Base-by-base conservation (phyloP, 192 early-diverging fungal genomes). In the Geranomyces variabilis region DNA sequence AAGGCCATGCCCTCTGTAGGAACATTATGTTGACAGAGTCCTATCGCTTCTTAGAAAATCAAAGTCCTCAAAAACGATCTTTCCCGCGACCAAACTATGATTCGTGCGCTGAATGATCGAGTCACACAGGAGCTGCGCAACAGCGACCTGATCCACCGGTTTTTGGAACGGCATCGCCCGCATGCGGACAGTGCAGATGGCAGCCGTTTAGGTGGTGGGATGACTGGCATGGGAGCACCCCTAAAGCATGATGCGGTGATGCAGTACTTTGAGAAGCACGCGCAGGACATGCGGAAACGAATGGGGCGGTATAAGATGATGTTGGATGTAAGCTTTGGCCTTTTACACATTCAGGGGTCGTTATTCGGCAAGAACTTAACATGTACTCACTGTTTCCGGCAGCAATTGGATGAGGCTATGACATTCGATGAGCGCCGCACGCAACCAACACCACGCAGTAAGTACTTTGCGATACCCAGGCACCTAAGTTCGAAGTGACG, bases 271-370 rank as follows among this genome's bases (percentile, higher is more conserved):
- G 57, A 51, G 13, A 71, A 74, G 17, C 43, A 78, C 43, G 78
- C 81, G 28, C 55, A 79, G 34, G 58, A 22, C 8, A 55, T 82
- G 28, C 77, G 79, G 44, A 59, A 69, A 53, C 46, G 75, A 28
- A 76, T 82, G 68, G 77, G 79, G 61, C 57, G 43, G 36, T 82
- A 82, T 36, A 67, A 77, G 12, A 74, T 79, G 65, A 70, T 63
- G 14, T 79, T 81, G 45, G 77, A 81, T 57, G 78, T 80, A 45
- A 26, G 67, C 30, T 19, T 41, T 41, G n/a, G n/a, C n/a, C n/a
- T 41, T 41, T 41, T 41, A n/a, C n/a, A n/a, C n/a, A n/a, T n/a
- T n/a, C n/a, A n/a, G n/a, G n/a, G n/a, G n/a, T n/a, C n/a, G n/a
- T n/a, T n/a, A 31, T n/a, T 48, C 51, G 21, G 1, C 43, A 19